These are phyloP conservation scores for Vitis hybrid DNA, from an alignment of 177 flowering plant genomes.

Conservation along the genomic window DNA sequence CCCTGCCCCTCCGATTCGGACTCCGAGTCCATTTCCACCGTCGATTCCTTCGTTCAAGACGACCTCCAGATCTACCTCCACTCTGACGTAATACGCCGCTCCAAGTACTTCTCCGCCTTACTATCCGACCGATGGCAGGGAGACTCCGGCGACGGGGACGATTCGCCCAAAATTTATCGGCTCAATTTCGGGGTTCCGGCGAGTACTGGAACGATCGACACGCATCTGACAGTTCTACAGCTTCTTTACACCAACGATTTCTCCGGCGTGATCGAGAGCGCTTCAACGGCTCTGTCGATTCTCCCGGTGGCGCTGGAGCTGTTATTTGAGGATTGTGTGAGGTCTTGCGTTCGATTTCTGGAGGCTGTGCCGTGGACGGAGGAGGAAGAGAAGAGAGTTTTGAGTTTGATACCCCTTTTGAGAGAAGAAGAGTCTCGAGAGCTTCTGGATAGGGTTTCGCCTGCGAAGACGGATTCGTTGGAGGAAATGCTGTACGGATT, in stretches of 20 bases:
- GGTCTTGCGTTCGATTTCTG: conserved; percentile 63
- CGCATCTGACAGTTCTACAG: conserved; percentile 50
- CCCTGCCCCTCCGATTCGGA: conserved; percentile 25
- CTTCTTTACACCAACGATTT: conserved; percentile 63
- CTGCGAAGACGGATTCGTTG: conserved; percentile 29
- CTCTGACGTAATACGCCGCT: conserved; percentile 55
- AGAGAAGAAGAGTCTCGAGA: conserved; percentile 60
- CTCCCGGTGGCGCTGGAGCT: conserved; percentile 77
- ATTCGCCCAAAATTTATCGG: conserved; percentile 6
- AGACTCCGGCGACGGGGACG: conserved; percentile 1
- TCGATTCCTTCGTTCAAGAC: conserved; percentile 10
- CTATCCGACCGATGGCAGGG: conserved; percentile 78
- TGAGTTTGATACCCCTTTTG: conserved; percentile 55
- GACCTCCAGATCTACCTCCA: conserved; percentile 60
- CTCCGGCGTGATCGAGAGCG: conserved; percentile 28
- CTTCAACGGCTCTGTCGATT: conserved; percentile 42
- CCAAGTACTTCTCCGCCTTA: conserved; percentile 71
- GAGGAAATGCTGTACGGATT: conserved; percentile 80
- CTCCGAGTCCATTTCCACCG: conserved; percentile 15
- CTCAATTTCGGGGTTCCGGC: conserved; percentile 38
- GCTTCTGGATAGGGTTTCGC: conserved; percentile 65
- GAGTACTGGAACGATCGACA: conserved; percentile 31
- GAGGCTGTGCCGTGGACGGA: conserved; percentile 95
- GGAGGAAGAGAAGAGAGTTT: conserved; percentile 68
- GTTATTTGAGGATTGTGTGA: conserved; percentile 78